A percentile compares a stretch with the other conserved stretches of the same genome.
Conservation (phyloP, 106 monocot species). For the Allium cepa region DNA sequence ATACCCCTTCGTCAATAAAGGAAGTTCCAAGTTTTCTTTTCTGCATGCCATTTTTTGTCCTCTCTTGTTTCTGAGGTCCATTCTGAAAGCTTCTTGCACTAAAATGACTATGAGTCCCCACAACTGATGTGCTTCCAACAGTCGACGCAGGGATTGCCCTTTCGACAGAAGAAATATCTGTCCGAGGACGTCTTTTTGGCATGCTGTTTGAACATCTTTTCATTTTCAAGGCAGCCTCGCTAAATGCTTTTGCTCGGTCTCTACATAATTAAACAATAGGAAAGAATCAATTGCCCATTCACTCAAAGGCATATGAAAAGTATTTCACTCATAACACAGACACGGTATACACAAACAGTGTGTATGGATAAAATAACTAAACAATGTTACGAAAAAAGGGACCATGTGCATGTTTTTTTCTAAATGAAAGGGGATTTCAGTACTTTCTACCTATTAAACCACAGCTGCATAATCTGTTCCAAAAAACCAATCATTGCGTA, state of each 20-base stretch:
- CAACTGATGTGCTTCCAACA: conserved; percentile 19
- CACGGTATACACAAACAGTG: too few species aligned
- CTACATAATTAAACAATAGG: conserved; percentile 14
- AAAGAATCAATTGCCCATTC: too few species aligned
- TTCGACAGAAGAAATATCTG: conserved; percentile 33
- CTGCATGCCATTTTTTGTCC: conserved; percentile 31
- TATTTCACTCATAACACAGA: too few species aligned
- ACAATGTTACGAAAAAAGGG: too few species aligned
- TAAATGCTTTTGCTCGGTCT: conserved; percentile 35
- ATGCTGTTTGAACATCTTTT: conserved; percentile 22
- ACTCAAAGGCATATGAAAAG: too few species aligned
- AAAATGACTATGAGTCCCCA: conserved; percentile 19
- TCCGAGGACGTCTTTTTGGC: conserved; percentile 38
- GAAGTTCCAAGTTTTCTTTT: conserved; percentile 41
- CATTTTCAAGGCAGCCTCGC: conserved; percentile 35
- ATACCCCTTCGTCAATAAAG: conserved; percentile 29
- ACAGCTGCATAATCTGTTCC: too few species aligned
- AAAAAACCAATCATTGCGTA: too few species aligned
- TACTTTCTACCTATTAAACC: too few species aligned
- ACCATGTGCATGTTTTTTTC: too few species aligned
- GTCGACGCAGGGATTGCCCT: conserved; percentile 16
- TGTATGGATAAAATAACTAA: too few species aligned
- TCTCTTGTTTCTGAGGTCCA: conserved; percentile 44
- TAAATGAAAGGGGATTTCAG: too few species aligned
- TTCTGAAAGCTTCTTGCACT: conserved; percentile 21